These are phyloP conservation scores for Orbilia brochopaga DNA, from an alignment of 2,329 filamentous ascomycete genomes.

Conservation along the genomic window DNA sequence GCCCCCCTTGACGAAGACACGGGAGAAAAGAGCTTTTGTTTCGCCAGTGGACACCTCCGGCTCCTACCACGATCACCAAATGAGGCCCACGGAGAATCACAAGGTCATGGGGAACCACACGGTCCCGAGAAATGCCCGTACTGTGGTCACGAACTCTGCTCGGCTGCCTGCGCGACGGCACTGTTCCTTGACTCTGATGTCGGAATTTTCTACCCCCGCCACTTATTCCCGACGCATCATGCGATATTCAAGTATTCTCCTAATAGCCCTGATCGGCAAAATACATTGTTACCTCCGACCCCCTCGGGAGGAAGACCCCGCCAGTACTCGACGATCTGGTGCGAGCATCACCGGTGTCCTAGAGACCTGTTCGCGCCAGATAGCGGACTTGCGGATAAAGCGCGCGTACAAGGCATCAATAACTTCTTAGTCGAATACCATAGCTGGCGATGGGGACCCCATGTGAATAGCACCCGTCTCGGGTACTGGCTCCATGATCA, in stretches of 20 bases:
- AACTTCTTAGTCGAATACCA: conserved; percentile 24
- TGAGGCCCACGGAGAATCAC: neutral
- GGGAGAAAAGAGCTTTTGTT: conserved; percentile 2
- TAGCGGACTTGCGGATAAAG: neutral
- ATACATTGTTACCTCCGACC: too few species aligned
- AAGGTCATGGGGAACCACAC: conserved; percentile 3
- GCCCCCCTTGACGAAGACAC: neutral
- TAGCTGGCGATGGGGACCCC: conserved; percentile 18
- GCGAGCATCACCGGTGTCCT: conserved; percentile 37
- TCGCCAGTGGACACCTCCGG: conserved; percentile 6
- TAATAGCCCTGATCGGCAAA: neutral
- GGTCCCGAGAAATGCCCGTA: conserved; percentile 20
- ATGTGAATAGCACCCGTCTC: conserved; percentile 10
- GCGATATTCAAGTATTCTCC: conserved; percentile 21
- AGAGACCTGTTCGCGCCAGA: conserved; percentile 22
- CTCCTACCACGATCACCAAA: conserved; percentile 2
- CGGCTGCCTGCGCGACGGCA: conserved; percentile 18
- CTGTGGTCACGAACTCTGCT: conserved; percentile 16
- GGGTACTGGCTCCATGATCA: conserved; percentile 37
- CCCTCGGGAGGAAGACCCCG: too few species aligned
- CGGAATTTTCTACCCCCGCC: conserved; percentile 25
- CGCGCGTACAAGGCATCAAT: neutral
- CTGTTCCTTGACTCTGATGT: conserved; percentile 30
- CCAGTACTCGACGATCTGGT: conserved; percentile 38
- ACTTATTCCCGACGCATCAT: conserved; percentile 15